Percentiles rank a stretch among this genome's conserved stretches.
phyloP scores from a whole-genome alignment of 148 eudicot genomes.

The Chenopodium berlandieri region DNA sequence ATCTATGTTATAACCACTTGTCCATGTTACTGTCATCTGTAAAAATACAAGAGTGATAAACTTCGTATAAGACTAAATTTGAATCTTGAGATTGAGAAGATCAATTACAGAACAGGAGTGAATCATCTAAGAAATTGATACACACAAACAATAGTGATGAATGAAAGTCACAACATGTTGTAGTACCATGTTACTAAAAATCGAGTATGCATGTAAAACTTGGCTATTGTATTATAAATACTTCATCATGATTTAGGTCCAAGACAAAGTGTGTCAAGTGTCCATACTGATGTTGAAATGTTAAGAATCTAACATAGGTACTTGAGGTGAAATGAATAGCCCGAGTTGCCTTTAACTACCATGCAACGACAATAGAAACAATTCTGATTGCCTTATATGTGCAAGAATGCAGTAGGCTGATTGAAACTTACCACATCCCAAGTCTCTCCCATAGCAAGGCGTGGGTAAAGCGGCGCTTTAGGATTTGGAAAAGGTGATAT shows the following conservation, averaged over 20 bases:
- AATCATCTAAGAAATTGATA: slow-evolving; percentile 20
- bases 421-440: slow-evolving; percentile 59
- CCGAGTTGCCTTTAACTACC: not conserved
- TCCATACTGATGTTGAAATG: not conserved
- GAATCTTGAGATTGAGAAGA: no score
- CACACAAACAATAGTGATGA: not conserved
- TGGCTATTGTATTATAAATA: not conserved
- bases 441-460: slow-evolving; percentile 66
- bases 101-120: not conserved
- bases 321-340: not conserved
- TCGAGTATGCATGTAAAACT: not conserved
- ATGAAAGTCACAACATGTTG: not conserved
- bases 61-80: not conserved
- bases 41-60: not conserved
- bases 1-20: slow-evolving; percentile 68
- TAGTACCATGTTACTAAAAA: not conserved
- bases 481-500: slow-evolving; percentile 60
- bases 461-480: slow-evolving; percentile 70
- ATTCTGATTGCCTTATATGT: not conserved
- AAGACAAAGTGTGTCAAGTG: not conserved
- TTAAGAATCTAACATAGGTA: no score
- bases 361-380: not conserved
- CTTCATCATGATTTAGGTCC: not conserved
- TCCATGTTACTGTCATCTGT: slow-evolving; percentile 90
- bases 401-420: no score